A percentile compares a stretch with the other conserved stretches of the same genome.
These are phyloP conservation scores for Neurospora hispaniola DNA, from an alignment of 495 filamentous ascomycete species.

Conservation along the genomic window DNA sequence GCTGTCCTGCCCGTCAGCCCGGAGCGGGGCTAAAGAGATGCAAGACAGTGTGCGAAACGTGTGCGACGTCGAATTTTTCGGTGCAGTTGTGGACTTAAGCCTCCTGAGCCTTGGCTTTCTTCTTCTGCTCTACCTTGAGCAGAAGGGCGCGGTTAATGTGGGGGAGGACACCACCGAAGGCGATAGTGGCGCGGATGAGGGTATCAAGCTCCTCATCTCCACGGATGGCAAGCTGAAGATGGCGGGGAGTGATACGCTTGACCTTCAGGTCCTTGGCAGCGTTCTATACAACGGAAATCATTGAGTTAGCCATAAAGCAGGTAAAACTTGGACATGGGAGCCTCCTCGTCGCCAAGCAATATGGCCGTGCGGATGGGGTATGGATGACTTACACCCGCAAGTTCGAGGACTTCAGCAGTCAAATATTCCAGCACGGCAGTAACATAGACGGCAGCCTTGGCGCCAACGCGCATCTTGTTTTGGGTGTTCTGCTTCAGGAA, in stretches of 20 bases:
- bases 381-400: conserved; percentile 61
- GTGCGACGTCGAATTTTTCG: not conserved
- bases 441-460: conserved; percentile 97
- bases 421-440: conserved; percentile 97
- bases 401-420: conserved; percentile 95
- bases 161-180: conserved; percentile 93
- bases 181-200: conserved; percentile 93
- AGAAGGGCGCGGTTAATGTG: conserved; percentile 97
- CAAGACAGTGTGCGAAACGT: not conserved
- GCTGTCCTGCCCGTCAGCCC: not conserved
- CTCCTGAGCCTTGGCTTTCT: conserved; percentile 70
- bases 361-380: conserved; percentile 3
- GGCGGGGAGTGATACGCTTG: conserved; percentile 98
- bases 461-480: conserved; percentile 99
- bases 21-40: not conserved
- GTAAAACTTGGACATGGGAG: not conserved
- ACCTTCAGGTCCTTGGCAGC: conserved; percentile 99
- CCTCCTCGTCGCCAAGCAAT: not conserved
- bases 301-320: not conserved
- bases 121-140: conserved; percentile 99
- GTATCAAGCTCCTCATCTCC: conserved; percentile 98
- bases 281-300: conserved; percentile 42
- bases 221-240: conserved; percentile 95
- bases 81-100: conserved; percentile 24
- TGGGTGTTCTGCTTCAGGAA: conserved; percentile 99